Conservation (phyloP, 1,284 basidiomycete genomes). For the Leccinum ponderosum region DNA sequence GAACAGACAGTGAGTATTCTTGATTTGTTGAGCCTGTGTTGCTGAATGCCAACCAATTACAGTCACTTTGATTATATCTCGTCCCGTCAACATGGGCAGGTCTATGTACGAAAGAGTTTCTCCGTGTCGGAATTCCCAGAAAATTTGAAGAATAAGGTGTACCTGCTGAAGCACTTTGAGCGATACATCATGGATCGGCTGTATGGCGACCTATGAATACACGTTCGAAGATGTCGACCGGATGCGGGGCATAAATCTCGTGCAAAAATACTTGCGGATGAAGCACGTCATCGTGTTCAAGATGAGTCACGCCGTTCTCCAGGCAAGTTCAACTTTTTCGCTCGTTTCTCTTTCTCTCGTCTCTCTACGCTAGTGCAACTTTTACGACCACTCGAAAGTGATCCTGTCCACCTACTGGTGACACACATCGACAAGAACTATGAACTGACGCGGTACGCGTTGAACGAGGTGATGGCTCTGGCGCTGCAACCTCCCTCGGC, state of each 20-base stretch:
- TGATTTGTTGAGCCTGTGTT: not conserved
- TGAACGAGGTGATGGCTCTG: conserved; percentile 71
- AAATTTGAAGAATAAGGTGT: conserved; percentile 85
- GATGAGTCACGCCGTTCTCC: conserved; percentile 89
- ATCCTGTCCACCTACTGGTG: conserved; percentile 80
- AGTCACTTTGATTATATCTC: conserved; percentile 88
- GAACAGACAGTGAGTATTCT: conserved; percentile 67
- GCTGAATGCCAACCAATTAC: conserved; percentile 8
- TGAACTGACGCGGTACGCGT: conserved; percentile 71
- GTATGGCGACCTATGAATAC: conserved; percentile 77
- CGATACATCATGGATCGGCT: conserved; percentile 89
- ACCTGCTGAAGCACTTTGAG: conserved; percentile 91
- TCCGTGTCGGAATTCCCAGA: conserved; percentile 66
- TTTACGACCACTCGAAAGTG: conserved; percentile 96
- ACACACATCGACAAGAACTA: conserved; percentile 92
- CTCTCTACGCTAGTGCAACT: conserved; percentile 80
- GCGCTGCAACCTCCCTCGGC: conserved; percentile 43
- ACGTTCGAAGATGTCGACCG: conserved; percentile 71
- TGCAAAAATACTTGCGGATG: conserved; percentile 95
- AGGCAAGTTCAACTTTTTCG: conserved; percentile 49
- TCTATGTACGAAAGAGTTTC: conserved; percentile 69
- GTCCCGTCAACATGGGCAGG: conserved; percentile 59
- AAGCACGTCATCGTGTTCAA: conserved; percentile 97
- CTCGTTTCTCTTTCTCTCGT: not conserved
- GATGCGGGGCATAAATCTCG: conserved; percentile 87